Evolutionary conservation across 129 eudicot genomes (phyloP).

Genomic region (Arctium minus): DNA sequence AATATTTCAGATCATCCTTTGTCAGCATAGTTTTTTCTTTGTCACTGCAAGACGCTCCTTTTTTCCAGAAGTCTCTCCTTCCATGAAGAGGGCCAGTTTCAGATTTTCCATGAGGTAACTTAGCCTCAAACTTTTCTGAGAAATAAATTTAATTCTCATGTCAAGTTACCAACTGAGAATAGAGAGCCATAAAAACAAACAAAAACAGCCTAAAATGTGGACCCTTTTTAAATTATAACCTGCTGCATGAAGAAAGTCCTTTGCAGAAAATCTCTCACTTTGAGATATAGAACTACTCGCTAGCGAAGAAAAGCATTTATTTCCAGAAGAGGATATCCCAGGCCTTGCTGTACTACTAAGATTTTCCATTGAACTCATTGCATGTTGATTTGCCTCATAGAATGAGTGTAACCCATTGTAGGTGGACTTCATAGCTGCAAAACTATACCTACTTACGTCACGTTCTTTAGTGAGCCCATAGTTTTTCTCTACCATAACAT

Average conservation of each 20-base stretch:
- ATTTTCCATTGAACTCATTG: conserved; percentile 31
- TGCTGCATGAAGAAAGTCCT: conserved; percentile 45
- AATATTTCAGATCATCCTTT: conserved; percentile 29
- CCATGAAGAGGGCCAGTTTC: conserved; percentile 33
- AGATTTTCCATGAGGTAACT: conserved; percentile 31
- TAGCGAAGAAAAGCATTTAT: conserved; percentile 27
- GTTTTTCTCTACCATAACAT: conserved; percentile 27
- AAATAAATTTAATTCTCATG: conserved; percentile 7
- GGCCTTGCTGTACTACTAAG: conserved; percentile 31
- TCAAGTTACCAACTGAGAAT: conserved; percentile 1
- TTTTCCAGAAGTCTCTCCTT: conserved; percentile 36
- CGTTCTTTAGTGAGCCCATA: conserved; percentile 26
- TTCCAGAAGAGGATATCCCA: conserved; percentile 36
- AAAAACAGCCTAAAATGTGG: conserved; percentile 4
- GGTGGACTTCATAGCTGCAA: conserved; percentile 22
- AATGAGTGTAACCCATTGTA: conserved; percentile 58
- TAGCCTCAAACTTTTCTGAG: conserved; percentile 46
- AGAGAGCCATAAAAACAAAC: conserved; percentile 1
- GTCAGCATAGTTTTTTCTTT: conserved; percentile 33
- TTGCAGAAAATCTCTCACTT: conserved; percentile 35
- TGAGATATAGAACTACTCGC: conserved; percentile 22
- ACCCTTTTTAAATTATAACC: conserved; percentile 29
- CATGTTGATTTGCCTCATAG: conserved; percentile 42
- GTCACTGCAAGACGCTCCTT: conserved; percentile 23
- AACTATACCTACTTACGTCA: conserved; percentile 23